Conservation (phyloP, 352 stramenopile species). For the Pythium pectinolyticum region DNA sequence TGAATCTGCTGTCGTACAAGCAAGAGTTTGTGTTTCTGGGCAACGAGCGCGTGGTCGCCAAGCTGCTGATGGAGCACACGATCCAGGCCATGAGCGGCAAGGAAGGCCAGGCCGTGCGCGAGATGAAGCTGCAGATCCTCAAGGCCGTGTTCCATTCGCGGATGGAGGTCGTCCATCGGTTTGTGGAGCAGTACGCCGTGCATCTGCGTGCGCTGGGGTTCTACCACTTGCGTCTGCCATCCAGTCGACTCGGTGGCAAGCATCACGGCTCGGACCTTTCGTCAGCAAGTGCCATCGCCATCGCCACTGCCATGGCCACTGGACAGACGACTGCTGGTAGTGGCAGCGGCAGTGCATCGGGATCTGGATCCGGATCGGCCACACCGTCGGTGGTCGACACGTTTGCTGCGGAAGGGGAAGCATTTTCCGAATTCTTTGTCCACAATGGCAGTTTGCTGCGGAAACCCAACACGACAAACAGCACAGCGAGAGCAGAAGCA, state of each 20-base stretch:
- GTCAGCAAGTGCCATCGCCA: no score
- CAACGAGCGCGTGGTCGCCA: slow-evolving; percentile 68
- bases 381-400: slow-evolving; percentile 32
- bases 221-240: slow-evolving; percentile 47
- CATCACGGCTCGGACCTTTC: no score
- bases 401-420: slow-evolving; percentile 39
- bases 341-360: background rate
- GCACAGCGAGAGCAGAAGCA: slow-evolving; percentile 3
- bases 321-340: background rate
- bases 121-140: slow-evolving; percentile 75
- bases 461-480: slow-evolving; percentile 34
- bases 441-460: slow-evolving; percentile 29
- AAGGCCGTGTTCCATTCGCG: slow-evolving; percentile 66
- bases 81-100: slow-evolving; percentile 66
- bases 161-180: slow-evolving; percentile 69
- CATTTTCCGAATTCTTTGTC: slow-evolving; percentile 74
- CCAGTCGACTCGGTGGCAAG: slow-evolving; percentile 24
- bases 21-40: slow-evolving; percentile 80
- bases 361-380: slow-evolving; percentile 3
- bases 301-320: no score
- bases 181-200: slow-evolving; percentile 65
- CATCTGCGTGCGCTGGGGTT: slow-evolving; percentile 73
- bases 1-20: slow-evolving; percentile 87
- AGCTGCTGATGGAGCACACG: slow-evolving; percentile 78
- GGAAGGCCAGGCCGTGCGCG: slow-evolving; percentile 53